These are phyloP conservation scores for Papiliotrema fonsecae DNA, from an alignment of 1,284 basidiomycete genomes.

Conservation along the genomic window DNA sequence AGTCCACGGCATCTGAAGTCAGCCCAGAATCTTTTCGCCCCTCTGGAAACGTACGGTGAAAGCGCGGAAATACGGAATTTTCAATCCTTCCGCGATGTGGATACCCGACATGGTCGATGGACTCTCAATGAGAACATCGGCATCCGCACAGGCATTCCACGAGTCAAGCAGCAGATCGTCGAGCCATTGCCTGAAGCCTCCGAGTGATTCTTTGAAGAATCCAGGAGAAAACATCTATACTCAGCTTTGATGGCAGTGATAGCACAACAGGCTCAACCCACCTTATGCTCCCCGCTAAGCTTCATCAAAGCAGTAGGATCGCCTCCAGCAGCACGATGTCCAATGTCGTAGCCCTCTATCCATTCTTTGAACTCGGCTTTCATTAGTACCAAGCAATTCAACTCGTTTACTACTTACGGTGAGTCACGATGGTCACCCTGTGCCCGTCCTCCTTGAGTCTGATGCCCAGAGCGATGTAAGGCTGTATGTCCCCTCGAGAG, in stretches of 20 bases:
- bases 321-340: constrained; percentile 66
- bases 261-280: constrained; percentile 18
- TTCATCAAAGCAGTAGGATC: constrained; percentile 66
- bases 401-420: constrained; percentile 50
- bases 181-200: constrained; percentile 67
- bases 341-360: constrained; percentile 62
- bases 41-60: constrained; percentile 52
- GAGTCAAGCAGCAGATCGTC: constrained; percentile 65
- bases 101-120: constrained; percentile 75
- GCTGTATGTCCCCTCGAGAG: constrained; percentile 52
- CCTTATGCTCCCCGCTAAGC: constrained; percentile 55
- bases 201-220: constrained; percentile 70
- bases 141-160: constrained; percentile 66
- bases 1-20: constrained; percentile 58
- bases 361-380: constrained; percentile 57
- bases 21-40: background rate
- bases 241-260: background rate
- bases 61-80: constrained; percentile 61
- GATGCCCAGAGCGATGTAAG: constrained; percentile 50
- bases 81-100: constrained; percentile 73
- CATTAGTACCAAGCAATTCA: too few relatives aligned
- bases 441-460: constrained; percentile 56
- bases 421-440: constrained; percentile 56
- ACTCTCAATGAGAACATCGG: constrained; percentile 61
- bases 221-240: constrained; percentile 70